Conservation (phyloP, 139 green algal genomes). For the Chlorella vulgaris region DNA sequence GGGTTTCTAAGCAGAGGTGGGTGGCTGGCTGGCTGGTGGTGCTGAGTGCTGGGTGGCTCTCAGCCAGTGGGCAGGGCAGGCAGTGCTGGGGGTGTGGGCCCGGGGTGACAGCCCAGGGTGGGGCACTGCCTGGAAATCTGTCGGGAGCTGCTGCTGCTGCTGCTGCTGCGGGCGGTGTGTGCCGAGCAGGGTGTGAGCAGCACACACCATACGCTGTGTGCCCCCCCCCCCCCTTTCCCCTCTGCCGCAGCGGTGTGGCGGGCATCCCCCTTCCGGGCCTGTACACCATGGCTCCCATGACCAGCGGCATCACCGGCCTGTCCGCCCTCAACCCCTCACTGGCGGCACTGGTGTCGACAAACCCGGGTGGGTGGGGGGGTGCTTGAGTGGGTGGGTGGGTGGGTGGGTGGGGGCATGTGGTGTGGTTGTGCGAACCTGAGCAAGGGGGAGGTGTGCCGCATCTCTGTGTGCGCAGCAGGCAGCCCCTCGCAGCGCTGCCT, state of each 20-base stretch:
- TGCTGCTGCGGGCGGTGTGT: too few relatives aligned
- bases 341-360: conserved; percentile 42
- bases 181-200: too few relatives aligned
- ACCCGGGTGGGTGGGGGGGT: conserved; percentile 21
- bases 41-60: background rate
- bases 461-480: background rate
- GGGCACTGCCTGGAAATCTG: too few relatives aligned
- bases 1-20: conserved; percentile 51
- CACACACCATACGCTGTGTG: background rate
- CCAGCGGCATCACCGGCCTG: conserved; percentile 49
- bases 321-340: conserved; percentile 53
- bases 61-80: too few relatives aligned
- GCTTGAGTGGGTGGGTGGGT: too few relatives aligned
- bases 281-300: conserved; percentile 44
- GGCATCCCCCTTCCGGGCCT: conserved; percentile 48
- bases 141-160: too few relatives aligned
- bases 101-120: too few relatives aligned
- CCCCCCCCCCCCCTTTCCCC: background rate
- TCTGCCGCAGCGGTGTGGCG: conserved; percentile 21
- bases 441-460: background rate
- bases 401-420: too few relatives aligned
- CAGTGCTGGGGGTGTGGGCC: too few relatives aligned
- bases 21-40: background rate
- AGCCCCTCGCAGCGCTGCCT: background rate
- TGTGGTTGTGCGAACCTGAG: background rate